Evolutionary conservation across 208 protist species (phyloP), one percentile per base, ranked within the genome.

Genomic region (Acanthamoeba royreba): DNA sequence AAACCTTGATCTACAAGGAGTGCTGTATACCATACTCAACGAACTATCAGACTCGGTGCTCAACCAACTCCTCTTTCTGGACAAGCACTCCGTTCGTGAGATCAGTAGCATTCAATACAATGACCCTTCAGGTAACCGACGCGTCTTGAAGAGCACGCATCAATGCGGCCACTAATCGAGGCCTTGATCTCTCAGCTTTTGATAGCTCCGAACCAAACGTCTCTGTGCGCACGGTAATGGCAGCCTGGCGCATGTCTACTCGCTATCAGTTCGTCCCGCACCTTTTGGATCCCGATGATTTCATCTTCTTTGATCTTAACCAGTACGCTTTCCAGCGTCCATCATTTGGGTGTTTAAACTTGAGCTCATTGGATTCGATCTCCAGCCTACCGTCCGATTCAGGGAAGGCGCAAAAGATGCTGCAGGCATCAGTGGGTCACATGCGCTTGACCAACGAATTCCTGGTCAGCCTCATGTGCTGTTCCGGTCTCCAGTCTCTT

Each of bases 1-100:
- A 38, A 63, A 47, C 49, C 79, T 63, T 7, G 79, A 88, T 28
- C 79, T 88, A 31, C 79, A 88, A 38, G 79, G 79, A 42, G 49
- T 88, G 33, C 79, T 88, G 33, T 88, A 63, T 31, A 53, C 79
- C 2, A 61, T 88, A 25, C 49, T 88, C 47, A 88, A 88, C 49
- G 47, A 88, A n/a, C 79, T 88, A 22, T 63, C 47, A 22, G 49
- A 88, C 79, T 45, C 43, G 31, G 79, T 88, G 13, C 79, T 88
- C 79, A 63, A 53, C 49, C 47, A 88, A n/a, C 49, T 88, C n/a
- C 79, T 88, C 22, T 88, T 88, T 47, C 79, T 88, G 46, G 61
- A 53, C 79, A 88, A 88, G 49, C 79, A 88, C 43, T 61, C 79
- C 79, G 40, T 88, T 38, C 69, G 69, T 42, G 69, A 81, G 69